Evolutionary conservation across 2,329 filamentous ascomycete genomes (phyloP).

Genomic region (Tympanopsis confertula): DNA sequence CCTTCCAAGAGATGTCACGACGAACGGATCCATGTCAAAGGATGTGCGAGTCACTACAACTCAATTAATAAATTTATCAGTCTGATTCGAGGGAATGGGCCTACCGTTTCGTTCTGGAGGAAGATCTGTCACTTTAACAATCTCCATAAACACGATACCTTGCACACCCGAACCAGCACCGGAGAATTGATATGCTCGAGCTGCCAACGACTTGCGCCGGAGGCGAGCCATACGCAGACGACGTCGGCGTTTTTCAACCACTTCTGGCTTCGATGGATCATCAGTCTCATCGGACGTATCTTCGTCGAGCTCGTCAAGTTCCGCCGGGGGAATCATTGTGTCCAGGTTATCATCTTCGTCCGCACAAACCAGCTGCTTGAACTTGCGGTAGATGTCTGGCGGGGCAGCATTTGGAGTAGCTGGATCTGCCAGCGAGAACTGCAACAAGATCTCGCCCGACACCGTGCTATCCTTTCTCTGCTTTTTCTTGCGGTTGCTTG

Average conservation of each 20-base stretch:
- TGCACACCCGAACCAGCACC: conserved; percentile 72
- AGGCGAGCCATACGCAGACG: conserved; percentile 53
- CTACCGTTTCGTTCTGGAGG: conserved; percentile 77
- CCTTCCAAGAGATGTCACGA: conserved; percentile 86
- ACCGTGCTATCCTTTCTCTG: conserved; percentile 36
- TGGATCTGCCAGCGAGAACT: conserved; percentile 46
- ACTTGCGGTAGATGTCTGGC: conserved; percentile 42
- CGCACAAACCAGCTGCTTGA: conserved; percentile 21
- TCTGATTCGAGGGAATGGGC: conserved; percentile 31
- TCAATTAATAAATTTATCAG: conserved; percentile 46
- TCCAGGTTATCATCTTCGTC: conserved; percentile 24
- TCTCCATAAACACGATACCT: conserved; percentile 86
- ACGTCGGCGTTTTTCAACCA: conserved; percentile 62
- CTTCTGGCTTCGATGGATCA: conserved; percentile 40
- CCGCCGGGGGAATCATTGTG: conserved; percentile 12
- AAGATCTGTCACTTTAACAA: conserved; percentile 76
- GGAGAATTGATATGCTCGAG: conserved; percentile 76
- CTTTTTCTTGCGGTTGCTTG: conserved; percentile 31
- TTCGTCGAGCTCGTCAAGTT: conserved; percentile 30
- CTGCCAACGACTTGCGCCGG: conserved; percentile 69
- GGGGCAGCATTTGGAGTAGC: conserved; percentile 37
- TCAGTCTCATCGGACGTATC: conserved; percentile 31
- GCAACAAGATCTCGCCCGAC: conserved; percentile 49
- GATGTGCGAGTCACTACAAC: conserved; percentile 70
- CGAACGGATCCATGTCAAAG: conserved; percentile 98